phyloP scores from a whole-genome alignment of 108 stramenopile species.

The Parietichytrium sp. region DNA sequence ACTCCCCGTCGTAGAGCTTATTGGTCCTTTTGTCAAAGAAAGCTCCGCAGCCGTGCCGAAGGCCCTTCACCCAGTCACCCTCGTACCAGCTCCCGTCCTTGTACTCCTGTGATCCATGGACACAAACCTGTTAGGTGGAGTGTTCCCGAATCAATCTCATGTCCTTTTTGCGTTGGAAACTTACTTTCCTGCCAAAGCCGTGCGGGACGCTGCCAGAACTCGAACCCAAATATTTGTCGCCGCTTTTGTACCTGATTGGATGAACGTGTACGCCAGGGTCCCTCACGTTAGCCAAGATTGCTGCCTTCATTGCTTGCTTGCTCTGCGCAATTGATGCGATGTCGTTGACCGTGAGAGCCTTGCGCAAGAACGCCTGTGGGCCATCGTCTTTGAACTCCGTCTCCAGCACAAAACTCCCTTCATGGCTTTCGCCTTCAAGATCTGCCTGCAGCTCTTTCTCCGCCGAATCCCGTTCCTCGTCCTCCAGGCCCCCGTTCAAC shows the following conservation, averaged over 20 bases:
- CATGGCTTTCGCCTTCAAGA: too few species aligned
- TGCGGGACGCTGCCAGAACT: not conserved
- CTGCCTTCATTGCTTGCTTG: not conserved
- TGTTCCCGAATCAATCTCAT: too few species aligned
- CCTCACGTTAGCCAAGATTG: not conserved
- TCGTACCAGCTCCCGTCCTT: not conserved
- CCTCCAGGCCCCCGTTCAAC: too few species aligned
- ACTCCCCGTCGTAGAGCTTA: conserved; percentile 1
- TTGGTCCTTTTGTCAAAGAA: not conserved
- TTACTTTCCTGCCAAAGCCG: conserved; percentile 21
- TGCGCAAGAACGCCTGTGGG: too few species aligned
- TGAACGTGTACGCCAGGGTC: not conserved
- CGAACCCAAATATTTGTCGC: not conserved
- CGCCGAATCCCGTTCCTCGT: too few species aligned
- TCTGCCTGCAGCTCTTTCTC: too few species aligned
- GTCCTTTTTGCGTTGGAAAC: too few species aligned
- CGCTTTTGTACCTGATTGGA: not conserved
- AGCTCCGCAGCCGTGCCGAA: not conserved
- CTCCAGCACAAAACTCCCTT: too few species aligned
- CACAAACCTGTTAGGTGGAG: too few species aligned
- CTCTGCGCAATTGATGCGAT: not conserved
- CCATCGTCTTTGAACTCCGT: too few species aligned
- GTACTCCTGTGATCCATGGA: too few species aligned
- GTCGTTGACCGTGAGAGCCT: too few species aligned
- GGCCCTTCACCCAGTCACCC: conserved; percentile 14